phyloP scores from a whole-genome alignment of 163 green algal species.

The Scenedesmus sp. region DNA sequence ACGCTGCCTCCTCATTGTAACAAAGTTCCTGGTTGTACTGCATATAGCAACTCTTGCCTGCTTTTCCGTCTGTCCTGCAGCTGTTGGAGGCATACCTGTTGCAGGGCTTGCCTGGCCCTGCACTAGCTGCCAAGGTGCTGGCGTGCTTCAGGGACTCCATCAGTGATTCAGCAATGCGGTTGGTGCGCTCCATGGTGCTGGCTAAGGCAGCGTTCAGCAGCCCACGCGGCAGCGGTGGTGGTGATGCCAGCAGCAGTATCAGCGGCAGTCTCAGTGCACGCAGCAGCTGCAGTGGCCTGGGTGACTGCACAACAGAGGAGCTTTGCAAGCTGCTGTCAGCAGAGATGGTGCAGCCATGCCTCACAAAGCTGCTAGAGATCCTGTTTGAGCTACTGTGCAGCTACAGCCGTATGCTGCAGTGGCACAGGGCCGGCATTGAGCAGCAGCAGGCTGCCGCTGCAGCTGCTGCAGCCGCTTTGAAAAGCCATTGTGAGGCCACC shows the following conservation, averaged over 20 bases:
- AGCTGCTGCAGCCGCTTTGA: slow-evolving; percentile 30
- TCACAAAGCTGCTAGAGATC: slow-evolving; percentile 71
- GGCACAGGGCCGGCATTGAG: slow-evolving; percentile 49
- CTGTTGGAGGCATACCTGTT: slow-evolving; percentile 84
- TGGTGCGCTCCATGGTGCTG: slow-evolving; percentile 66
- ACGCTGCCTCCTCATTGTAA: too few relatives aligned
- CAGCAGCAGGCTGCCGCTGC: slow-evolving; percentile 50
- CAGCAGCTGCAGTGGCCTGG: slow-evolving; percentile 32
- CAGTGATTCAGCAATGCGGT: slow-evolving; percentile 55
- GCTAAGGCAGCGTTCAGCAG: slow-evolving; percentile 53
- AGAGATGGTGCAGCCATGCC: slow-evolving; percentile 79
- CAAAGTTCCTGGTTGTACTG: neutral
- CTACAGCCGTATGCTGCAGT: slow-evolving; percentile 48
- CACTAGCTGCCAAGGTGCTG: slow-evolving; percentile 70
- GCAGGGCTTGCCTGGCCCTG: slow-evolving; percentile 64
- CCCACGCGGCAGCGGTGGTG: slow-evolving; percentile 20
- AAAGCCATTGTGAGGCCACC: neutral
- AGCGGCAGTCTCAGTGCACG: slow-evolving; percentile 6
- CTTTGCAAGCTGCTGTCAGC: slow-evolving; percentile 75
- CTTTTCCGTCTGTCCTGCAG: slow-evolving; percentile 51
- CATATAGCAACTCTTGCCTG: neutral
- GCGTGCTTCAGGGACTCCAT: slow-evolving; percentile 68
- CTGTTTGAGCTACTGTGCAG: slow-evolving; percentile 50
- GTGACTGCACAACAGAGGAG: slow-evolving; percentile 53
- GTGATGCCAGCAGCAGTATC: slow-evolving; percentile 4